phyloP scores from a whole-genome alignment of 2,329 filamentous ascomycete genomes.

The Coniochaeta ligniaria region DNA sequence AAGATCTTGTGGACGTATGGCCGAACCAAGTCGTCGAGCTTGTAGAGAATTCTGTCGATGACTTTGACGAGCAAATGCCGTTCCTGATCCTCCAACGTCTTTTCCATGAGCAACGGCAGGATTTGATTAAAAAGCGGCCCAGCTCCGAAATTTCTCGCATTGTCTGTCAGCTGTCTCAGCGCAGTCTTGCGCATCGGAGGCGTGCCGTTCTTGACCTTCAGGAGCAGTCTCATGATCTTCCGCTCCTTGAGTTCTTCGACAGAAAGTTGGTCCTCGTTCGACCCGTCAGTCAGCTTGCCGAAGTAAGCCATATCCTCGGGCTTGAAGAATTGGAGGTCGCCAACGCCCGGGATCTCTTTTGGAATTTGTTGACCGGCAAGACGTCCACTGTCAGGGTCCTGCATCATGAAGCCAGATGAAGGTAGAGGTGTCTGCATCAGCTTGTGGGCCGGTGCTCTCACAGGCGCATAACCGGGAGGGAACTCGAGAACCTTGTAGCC shows the following conservation, averaged over 20 bases:
- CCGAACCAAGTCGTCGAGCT: conserved; percentile 91
- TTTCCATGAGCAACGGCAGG: conserved; percentile 94
- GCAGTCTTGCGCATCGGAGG: conserved; percentile 98
- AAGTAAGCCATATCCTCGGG: conserved; percentile 98
- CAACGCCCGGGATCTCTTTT: conserved; percentile 91
- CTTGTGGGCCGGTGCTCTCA: conserved; percentile 69
- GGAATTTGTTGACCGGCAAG: conserved; percentile 84
- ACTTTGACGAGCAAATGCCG: conserved; percentile 98
- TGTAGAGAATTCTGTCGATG: conserved; percentile 97
- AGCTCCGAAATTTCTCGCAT: conserved; percentile 91
- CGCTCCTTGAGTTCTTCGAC: conserved; percentile 96
- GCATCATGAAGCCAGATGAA: conserved; percentile 92
- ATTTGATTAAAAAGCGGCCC: conserved; percentile 96
- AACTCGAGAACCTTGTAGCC: conserved; percentile 90
- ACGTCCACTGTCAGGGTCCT: conserved; percentile 80
- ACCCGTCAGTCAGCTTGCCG: conserved; percentile 90
- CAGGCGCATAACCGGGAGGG: conserved; percentile 84
- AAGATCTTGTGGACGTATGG: conserved; percentile 98
- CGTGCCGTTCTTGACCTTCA: conserved; percentile 99
- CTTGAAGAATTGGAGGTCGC: conserved; percentile 97
- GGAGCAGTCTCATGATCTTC: conserved; percentile 93
- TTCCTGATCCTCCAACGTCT: conserved; percentile 94
- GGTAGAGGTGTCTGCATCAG: conserved; percentile 66
- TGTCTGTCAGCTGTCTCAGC: conserved; percentile 92
- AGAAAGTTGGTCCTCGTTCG: conserved; percentile 82